Percentiles rank a stretch among this genome's conserved stretches.
These are phyloP conservation scores for Serendipita indica DNA, from an alignment of 768 basidiomycete species.

Conservation along the genomic window DNA sequence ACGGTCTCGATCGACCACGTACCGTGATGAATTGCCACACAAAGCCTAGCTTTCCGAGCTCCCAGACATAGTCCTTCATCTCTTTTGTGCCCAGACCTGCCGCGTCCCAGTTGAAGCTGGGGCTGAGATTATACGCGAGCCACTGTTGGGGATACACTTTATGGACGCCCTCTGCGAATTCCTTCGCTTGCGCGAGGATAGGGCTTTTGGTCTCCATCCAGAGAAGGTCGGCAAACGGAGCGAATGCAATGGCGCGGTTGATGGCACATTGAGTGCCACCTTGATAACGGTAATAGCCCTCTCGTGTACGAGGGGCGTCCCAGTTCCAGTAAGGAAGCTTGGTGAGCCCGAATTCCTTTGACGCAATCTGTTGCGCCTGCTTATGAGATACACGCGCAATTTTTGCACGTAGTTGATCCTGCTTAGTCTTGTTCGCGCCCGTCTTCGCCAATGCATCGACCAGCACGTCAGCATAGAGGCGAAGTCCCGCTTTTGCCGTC, in stretches of 20 bases:
- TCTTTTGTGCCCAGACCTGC: slow-evolving; percentile 75
- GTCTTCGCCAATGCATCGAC: slow-evolving; percentile 49
- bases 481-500: slow-evolving; percentile 61
- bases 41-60: slow-evolving; percentile 88
- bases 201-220: slow-evolving; percentile 99
- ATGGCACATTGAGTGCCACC: slow-evolving; percentile 92
- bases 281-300: slow-evolving; percentile 95
- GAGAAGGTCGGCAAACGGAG: slow-evolving; percentile 80
- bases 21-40: slow-evolving; percentile 99
- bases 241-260: slow-evolving; percentile 81
- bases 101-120: slow-evolving; percentile 89
- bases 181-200: slow-evolving; percentile 76
- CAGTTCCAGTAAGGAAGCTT: slow-evolving; percentile 80
- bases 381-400: slow-evolving; percentile 54
- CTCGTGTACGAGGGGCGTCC: slow-evolving; percentile 86
- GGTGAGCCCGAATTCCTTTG: slow-evolving; percentile 61
- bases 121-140: slow-evolving; percentile 92
- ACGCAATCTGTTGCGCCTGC: slow-evolving; percentile 58
- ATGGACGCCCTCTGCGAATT: slow-evolving; percentile 84
- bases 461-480: slow-evolving; percentile 61
- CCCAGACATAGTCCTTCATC: slow-evolving; percentile 84
- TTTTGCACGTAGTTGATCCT: slow-evolving; percentile 49
- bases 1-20: slow-evolving; percentile 18
- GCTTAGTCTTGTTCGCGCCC: slow-evolving; percentile 31
- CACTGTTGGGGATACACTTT: slow-evolving; percentile 74